Evolutionary conservation across 768 basidiomycete genomes (phyloP), one percentile per base, ranked within the genome.

Genomic region (Psilocybe azurescens): DNA sequence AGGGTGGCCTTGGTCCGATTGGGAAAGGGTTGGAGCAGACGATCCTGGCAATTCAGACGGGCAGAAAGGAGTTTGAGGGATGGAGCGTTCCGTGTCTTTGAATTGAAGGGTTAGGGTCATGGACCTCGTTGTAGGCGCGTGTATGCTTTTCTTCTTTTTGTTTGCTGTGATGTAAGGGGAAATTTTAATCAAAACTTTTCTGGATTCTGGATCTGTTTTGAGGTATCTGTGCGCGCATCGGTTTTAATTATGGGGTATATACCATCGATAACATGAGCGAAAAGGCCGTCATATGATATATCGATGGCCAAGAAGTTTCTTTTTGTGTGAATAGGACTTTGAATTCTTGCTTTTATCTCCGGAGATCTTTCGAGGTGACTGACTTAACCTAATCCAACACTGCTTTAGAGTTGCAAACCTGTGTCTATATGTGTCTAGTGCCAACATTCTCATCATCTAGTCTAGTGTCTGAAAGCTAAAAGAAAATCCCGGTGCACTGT

Each of bases 31-130:
- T 96, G n/a, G 81, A 84, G 65, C 78, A 83, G 60, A 81, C 83
- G 65, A 80, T 96, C 30, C 74, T 84, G 14, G 90, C 82, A 48
- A 88, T 94, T 47, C 93, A 94, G 76, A 87, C 87, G 63, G 93
- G 92, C 2, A 79, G 78, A 68, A 71, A 75, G 9, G 79, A 85
- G 54, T 91, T 85, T 69, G 78, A 87, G 59, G 83, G 78, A 11
- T 94, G 92, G 92, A 83, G 85, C 54, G 84, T 90, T 11, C 47
- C 61, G 5, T 60, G 60, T 28, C 53, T 55, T 28, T 65, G 29
- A 57, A 46, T 29, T 65, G n/a, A 53, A 28, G 53, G 11, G 39
- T 39, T 29, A 32, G 41, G 33, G 24, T 5, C 24, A 20, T 14
- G 14, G 18, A 38, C 58, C 29, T 50, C 48, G 48, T 32, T 44